Conservation (phyloP, 176 grass and related monocot genomes). For the Zizania latifolia region DNA sequence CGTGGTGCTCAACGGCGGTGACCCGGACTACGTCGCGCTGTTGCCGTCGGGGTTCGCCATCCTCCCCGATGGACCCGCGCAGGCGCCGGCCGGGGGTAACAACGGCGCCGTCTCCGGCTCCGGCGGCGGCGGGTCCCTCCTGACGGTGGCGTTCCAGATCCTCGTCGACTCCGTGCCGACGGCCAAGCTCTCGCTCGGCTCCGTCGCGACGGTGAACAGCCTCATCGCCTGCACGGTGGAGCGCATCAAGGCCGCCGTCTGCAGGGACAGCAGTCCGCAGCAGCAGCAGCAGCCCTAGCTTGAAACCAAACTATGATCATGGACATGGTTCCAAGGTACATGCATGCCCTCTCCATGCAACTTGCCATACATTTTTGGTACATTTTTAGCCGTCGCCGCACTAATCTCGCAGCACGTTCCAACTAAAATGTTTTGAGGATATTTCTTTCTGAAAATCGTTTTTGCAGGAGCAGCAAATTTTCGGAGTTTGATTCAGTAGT, state of each 20-base stretch:
- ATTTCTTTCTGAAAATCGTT: not conserved
- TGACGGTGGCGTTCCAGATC: no score
- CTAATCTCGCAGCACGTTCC: not conserved
- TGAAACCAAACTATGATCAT: not conserved
- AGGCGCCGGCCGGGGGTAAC: not conserved
- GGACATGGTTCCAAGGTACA: conserved; percentile 9
- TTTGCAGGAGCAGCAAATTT: conserved; percentile 33
- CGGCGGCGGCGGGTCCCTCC: conserved; percentile 53
- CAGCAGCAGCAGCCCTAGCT: conserved; percentile 24
- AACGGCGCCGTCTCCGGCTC: not conserved
- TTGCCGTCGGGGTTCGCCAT: no score
- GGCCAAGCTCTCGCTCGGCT: conserved; percentile 82
- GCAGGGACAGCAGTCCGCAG: conserved; percentile 48
- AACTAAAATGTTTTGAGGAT: not conserved
- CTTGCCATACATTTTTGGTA: not conserved
- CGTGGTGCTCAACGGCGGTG: no score
- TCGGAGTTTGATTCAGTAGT: conserved; percentile 29
- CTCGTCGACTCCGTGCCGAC: no score
- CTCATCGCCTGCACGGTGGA: conserved; percentile 94
- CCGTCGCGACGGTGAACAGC: conserved; percentile 82
- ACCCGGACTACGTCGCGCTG: no score
- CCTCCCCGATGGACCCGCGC: conserved; percentile 59
- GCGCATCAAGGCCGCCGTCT: conserved; percentile 79
- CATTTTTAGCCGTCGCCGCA: not conserved
- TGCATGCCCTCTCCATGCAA: not conserved